These are phyloP conservation scores for Cyclocybe aegerita DNA, from an alignment of 768 basidiomycete genomes.

Conservation along the genomic window DNA sequence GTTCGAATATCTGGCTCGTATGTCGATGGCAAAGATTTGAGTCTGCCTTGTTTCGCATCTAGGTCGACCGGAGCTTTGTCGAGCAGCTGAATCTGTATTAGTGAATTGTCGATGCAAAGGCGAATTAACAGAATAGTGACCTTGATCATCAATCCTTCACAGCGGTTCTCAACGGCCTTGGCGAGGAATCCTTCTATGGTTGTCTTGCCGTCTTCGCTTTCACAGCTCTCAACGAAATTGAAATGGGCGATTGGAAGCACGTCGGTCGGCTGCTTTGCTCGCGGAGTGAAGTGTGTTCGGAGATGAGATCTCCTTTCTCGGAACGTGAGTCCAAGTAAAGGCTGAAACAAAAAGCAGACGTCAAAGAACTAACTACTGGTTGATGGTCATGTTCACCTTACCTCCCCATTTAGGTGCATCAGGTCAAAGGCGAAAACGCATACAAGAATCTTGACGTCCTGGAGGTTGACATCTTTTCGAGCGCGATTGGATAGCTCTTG, in stretches of 20 bases:
- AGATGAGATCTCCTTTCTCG: slow-evolving; percentile 69
- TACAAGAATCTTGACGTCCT: slow-evolving; percentile 75
- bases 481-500: slow-evolving; percentile 86
- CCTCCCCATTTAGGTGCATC: slow-evolving; percentile 82
- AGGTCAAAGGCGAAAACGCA: slow-evolving; percentile 89
- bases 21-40: slow-evolving; percentile 76
- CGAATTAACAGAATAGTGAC: slow-evolving; percentile 30
- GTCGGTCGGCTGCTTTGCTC: slow-evolving; percentile 36
- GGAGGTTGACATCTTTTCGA: slow-evolving; percentile 75
- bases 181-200: slow-evolving; percentile 75
- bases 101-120: not conserved
- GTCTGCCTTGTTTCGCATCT: slow-evolving; percentile 38
- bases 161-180: slow-evolving; percentile 69
- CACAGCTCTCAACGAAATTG: slow-evolving; percentile 71
- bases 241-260: slow-evolving; percentile 52
- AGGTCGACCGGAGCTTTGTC: slow-evolving; percentile 45
- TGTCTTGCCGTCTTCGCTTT: slow-evolving; percentile 61
- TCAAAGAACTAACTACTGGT: not conserved
- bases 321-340: slow-evolving; percentile 67
- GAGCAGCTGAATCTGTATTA: slow-evolving; percentile 47
- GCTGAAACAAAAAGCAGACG: slow-evolving; percentile 33
- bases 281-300: slow-evolving; percentile 57
- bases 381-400: slow-evolving; percentile 31
- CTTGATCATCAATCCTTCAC: slow-evolving; percentile 96
- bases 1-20: slow-evolving; percentile 91